Evolutionary conservation across 1,284 basidiomycete species (phyloP).

Genomic region (Flammula alnicola): DNA sequence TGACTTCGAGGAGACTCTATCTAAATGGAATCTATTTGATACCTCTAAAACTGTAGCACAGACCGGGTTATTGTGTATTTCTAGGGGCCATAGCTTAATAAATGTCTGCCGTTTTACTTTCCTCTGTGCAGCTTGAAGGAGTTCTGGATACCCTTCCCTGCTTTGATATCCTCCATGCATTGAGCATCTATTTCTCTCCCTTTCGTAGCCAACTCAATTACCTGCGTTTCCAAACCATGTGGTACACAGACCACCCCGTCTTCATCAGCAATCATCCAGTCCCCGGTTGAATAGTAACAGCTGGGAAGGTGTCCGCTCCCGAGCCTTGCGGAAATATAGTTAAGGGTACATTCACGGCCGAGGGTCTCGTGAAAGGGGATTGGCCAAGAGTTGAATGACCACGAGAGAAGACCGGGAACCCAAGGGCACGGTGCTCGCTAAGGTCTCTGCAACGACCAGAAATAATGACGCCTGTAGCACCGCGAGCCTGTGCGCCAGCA

Average conservation of each 20-base stretch:
- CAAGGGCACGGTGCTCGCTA: slow-evolving; percentile 69
- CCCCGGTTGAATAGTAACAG: slow-evolving; percentile 76
- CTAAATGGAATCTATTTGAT: too few species aligned
- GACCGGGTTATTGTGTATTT: too few species aligned
- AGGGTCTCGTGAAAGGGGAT: slow-evolving; percentile 84
- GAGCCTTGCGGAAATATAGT: slow-evolving; percentile 54
- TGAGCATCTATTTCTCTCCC: slow-evolving; percentile 72
- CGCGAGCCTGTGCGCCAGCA: slow-evolving; percentile 74
- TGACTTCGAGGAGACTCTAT: slow-evolving; percentile 3
- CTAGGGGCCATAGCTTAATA: slow-evolving; percentile 3
- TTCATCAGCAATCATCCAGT: slow-evolving; percentile 85
- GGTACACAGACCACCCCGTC: slow-evolving; percentile 92
- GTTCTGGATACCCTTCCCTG: slow-evolving; percentile 75
- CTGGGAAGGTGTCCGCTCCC: slow-evolving; percentile 48
- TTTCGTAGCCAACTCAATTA: slow-evolving; percentile 63
- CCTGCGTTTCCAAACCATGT: slow-evolving; percentile 55
- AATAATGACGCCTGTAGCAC: slow-evolving; percentile 77
- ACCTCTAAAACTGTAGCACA: too few species aligned
- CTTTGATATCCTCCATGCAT: slow-evolving; percentile 79
- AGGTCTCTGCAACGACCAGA: slow-evolving; percentile 87
- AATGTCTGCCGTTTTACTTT: too few species aligned
- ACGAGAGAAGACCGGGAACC: slow-evolving; percentile 81
- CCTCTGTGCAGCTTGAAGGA: slow-evolving; percentile 83
- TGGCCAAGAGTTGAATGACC: slow-evolving; percentile 89
- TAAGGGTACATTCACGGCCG: slow-evolving; percentile 78